A percentile compares a stretch with the other conserved stretches of the same genome.
Conservation (phyloP, 345 rosid genomes). For the Streptanthus diversifolius region DNA sequence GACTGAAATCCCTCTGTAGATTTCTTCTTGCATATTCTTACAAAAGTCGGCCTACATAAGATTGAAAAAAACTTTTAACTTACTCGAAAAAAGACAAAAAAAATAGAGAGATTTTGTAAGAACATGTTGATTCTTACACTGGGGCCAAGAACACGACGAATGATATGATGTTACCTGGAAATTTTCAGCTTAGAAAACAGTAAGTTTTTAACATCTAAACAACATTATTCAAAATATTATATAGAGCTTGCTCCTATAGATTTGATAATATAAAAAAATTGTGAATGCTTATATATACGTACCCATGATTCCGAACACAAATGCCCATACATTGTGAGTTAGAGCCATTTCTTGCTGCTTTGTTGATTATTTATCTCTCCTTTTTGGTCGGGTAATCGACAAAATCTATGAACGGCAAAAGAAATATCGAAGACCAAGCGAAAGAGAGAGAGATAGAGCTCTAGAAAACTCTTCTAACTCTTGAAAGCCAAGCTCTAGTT, state of each 20-base stretch:
- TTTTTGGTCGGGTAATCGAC: background rate
- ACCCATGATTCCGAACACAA: slow-evolving; percentile 39
- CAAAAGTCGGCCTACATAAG: slow-evolving; percentile 56
- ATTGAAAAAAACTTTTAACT: background rate
- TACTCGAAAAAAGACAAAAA: background rate
- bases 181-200: background rate
- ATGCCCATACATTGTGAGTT: slow-evolving; percentile 34
- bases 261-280: background rate
- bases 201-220: background rate
- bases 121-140: slow-evolving; percentile 43
- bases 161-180: slow-evolving; percentile 62
- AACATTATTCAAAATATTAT: background rate
- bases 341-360: slow-evolving; percentile 24
- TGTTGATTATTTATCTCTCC: background rate
- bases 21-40: slow-evolving; percentile 57
- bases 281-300: background rate
- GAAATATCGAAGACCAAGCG: background rate
- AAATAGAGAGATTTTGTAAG: background rate
- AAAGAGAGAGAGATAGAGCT: slow-evolving; percentile 24
- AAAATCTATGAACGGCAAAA: background rate
- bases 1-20: slow-evolving; percentile 68
- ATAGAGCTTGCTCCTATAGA: background rate
- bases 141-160: slow-evolving; percentile 61
- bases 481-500: slow-evolving; percentile 27
- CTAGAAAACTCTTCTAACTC: slow-evolving; percentile 8